phyloP scores from a whole-genome alignment of 2,329 filamentous ascomycete genomes.

The Calonectria crousiana region DNA sequence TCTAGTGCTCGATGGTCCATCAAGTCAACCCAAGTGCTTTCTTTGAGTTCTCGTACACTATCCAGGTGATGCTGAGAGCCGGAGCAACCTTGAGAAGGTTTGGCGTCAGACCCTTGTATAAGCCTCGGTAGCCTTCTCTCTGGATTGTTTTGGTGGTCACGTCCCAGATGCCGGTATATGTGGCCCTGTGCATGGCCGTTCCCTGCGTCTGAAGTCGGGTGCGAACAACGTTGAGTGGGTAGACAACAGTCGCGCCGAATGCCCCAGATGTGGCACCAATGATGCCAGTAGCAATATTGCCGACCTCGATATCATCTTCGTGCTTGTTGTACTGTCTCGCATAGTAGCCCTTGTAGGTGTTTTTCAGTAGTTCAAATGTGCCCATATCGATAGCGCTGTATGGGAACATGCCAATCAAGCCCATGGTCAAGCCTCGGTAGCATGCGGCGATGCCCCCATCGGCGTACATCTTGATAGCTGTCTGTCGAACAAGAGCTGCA shows the following conservation, averaged over 20 bases:
- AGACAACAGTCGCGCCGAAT: constrained; percentile 92
- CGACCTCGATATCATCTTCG: constrained; percentile 85
- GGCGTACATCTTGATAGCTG: constrained; percentile 87
- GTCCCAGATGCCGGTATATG: constrained; percentile 92
- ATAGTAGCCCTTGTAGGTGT: constrained; percentile 76
- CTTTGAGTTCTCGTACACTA: constrained; percentile 94
- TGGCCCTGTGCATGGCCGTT: constrained; percentile 89
- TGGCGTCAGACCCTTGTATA: constrained; percentile 95
- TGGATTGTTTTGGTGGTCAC: constrained; percentile 86
- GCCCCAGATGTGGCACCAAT: constrained; percentile 94
- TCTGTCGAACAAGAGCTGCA: constrained; percentile 84
- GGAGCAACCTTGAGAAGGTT: constrained; percentile 97
- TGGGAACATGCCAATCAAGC: constrained; percentile 95
- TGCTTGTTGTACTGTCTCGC: constrained; percentile 77
- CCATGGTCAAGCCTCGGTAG: constrained; percentile 94
- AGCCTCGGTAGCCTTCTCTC: constrained; percentile 84
- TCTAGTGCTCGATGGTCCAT: neutral
- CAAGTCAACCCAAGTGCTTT: constrained; percentile 69
- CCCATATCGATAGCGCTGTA: constrained; percentile 97
- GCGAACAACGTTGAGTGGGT: constrained; percentile 92
- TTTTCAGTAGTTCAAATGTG: constrained; percentile 94
- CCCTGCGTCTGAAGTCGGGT: constrained; percentile 95
- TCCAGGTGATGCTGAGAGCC: constrained; percentile 93
- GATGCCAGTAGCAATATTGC: constrained; percentile 85
- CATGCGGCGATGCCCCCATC: constrained; percentile 80